Percentiles rank a stretch among this genome's conserved stretches.
phyloP scores from a whole-genome alignment of 1,284 basidiomycete genomes.

The Rhodotorula glutinis region DNA sequence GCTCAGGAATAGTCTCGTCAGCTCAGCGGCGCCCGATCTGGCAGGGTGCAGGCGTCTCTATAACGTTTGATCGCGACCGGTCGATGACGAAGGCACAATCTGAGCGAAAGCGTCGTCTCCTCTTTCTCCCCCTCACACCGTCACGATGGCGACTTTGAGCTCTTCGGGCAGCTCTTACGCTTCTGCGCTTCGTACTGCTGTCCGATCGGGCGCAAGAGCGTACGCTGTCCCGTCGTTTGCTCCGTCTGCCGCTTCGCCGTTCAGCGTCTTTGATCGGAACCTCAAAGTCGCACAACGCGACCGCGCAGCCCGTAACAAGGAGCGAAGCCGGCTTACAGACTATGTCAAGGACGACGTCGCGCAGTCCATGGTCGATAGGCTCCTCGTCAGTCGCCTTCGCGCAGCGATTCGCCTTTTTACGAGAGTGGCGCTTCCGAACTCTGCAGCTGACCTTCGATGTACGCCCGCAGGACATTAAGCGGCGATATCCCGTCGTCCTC shows the following conservation, averaged over 20 bases:
- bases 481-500: slow-evolving; percentile 72
- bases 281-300: slow-evolving; percentile 80
- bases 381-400: slow-evolving; percentile 59
- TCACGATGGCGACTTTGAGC: background rate
- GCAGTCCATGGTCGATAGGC: slow-evolving; percentile 81
- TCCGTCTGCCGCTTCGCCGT: slow-evolving; percentile 29
- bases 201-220: background rate
- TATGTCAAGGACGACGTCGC: slow-evolving; percentile 89
- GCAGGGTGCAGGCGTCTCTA: too few species aligned
- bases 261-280: slow-evolving; percentile 74
- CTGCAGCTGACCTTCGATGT: background rate
- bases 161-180: background rate
- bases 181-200: background rate
- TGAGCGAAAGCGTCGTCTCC: too few species aligned
- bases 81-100: too few species aligned
- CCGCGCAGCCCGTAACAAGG: slow-evolving; percentile 62
- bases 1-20: too few species aligned
- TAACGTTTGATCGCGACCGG: too few species aligned
- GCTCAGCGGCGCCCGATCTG: too few species aligned
- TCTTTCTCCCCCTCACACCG: background rate
- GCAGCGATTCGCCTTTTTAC: too few species aligned
- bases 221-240: slow-evolving; percentile 33
- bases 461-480: slow-evolving; percentile 74
- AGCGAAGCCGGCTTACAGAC: slow-evolving; percentile 73
- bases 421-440: background rate